phyloP scores from a whole-genome alignment of 1,284 basidiomycete genomes.

The Puccinia hordei region DNA sequence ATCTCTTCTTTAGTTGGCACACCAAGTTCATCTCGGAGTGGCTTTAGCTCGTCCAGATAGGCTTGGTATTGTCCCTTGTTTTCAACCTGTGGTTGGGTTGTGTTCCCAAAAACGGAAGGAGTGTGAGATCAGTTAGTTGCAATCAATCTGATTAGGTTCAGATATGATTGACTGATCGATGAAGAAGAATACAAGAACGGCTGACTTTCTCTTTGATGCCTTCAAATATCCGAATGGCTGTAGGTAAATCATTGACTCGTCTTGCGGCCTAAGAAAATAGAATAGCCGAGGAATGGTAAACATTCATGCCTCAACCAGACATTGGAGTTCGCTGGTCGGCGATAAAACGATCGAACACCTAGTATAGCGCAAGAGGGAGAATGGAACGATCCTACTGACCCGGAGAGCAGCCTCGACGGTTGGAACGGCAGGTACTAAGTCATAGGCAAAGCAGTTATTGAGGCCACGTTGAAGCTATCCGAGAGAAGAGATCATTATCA shows the following conservation, averaged over 20 bases:
- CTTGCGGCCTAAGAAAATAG: conserved; percentile 69
- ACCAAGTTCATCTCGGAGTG: conserved; percentile 85
- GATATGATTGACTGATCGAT: neutral
- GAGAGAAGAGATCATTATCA: neutral
- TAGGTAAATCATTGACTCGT: conserved; percentile 93
- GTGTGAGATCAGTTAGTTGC: conserved; percentile 66
- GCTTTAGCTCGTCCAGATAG: conserved; percentile 83
- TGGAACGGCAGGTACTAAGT: conserved; percentile 78
- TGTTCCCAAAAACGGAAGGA: conserved; percentile 46
- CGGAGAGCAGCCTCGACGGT: conserved; percentile 48
- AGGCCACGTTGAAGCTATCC: conserved; percentile 81
- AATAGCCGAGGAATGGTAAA: neutral
- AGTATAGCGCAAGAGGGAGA: neutral
- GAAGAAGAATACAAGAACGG: neutral
- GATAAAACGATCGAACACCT: neutral
- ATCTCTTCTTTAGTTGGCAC: conserved; percentile 50
- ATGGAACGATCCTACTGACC: neutral
- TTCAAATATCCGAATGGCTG: conserved; percentile 88
- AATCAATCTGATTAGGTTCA: neutral
- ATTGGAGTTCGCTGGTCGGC: neutral
- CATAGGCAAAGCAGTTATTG: conserved; percentile 99
- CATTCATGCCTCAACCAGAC: neutral
- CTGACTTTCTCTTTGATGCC: conserved; percentile 59
- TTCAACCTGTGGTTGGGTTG: conserved; percentile 69
- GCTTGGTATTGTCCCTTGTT: conserved; percentile 87